These are phyloP conservation scores for Colletotrichum lini DNA, from an alignment of 2,329 filamentous ascomycete species.

Conservation along the genomic window DNA sequence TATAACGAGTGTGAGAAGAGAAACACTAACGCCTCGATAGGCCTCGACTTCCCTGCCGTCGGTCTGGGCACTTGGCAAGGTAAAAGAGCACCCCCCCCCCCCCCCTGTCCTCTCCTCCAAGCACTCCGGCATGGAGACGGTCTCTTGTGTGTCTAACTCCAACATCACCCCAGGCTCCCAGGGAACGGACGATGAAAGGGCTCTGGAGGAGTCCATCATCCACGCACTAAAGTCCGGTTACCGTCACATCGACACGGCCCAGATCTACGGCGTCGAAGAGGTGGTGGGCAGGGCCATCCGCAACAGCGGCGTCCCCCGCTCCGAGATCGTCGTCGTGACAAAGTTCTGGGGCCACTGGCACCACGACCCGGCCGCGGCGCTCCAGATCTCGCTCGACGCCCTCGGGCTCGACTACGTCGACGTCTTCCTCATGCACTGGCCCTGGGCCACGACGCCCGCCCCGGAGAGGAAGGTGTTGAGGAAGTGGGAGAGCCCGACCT, in stretches of 20 bases:
- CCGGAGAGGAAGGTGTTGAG: slow-evolving; percentile 44
- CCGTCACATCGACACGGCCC: slow-evolving; percentile 49
- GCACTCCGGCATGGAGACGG: too few relatives aligned
- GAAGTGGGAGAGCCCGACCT: slow-evolving; percentile 46
- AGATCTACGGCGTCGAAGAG: slow-evolving; percentile 47
- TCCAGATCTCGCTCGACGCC: slow-evolving; percentile 48
- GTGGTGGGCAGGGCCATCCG: slow-evolving; percentile 51
- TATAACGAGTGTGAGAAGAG: too few relatives aligned
- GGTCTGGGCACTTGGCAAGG: slow-evolving; percentile 49
- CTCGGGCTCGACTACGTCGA: slow-evolving; percentile 52
- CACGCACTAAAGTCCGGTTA: slow-evolving; percentile 50
- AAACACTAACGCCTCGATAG: not conserved
- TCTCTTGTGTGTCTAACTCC: not conserved
- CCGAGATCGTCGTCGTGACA: slow-evolving; percentile 65
- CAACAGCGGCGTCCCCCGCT: slow-evolving; percentile 51
- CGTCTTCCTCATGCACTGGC: slow-evolving; percentile 56
- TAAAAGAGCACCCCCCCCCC: slow-evolving; percentile 1
- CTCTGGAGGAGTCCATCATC: slow-evolving; percentile 50
- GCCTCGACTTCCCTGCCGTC: slow-evolving; percentile 44
- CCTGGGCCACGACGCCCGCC: slow-evolving; percentile 46
- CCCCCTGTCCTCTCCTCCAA: too few relatives aligned
- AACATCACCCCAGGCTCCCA: slow-evolving; percentile 23
- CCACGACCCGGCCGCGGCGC: slow-evolving; percentile 47
- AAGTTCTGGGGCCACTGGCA: slow-evolving; percentile 55
- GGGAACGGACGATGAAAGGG: slow-evolving; percentile 43